phyloP scores from a whole-genome alignment of 1,284 basidiomycete genomes.

The Malassezia furfur region DNA sequence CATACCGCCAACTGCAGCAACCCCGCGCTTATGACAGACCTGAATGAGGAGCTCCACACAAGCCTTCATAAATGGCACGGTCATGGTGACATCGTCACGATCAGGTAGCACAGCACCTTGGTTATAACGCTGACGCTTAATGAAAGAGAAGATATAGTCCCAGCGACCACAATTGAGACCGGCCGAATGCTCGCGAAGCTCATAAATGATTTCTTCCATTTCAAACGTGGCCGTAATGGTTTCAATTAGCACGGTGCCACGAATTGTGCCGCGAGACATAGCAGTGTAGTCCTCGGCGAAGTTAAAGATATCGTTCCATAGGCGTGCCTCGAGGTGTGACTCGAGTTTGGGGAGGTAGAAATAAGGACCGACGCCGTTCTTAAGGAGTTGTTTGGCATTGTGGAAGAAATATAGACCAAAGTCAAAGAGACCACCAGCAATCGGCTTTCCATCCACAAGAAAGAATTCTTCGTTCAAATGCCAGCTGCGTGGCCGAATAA shows the following conservation, averaged over 20 bases:
- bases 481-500: slow-evolving; percentile 67
- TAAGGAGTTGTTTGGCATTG: slow-evolving; percentile 67
- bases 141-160: slow-evolving; percentile 77
- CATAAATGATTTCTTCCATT: slow-evolving; percentile 98
- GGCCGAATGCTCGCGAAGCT: slow-evolving; percentile 86
- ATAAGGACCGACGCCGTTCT: slow-evolving; percentile 76
- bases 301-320: slow-evolving; percentile 92
- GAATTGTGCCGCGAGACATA: slow-evolving; percentile 74
- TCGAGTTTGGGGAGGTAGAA: slow-evolving; percentile 99
- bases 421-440: slow-evolving; percentile 91
- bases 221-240: slow-evolving; percentile 96
- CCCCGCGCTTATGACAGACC: slow-evolving; percentile 96
- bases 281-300: slow-evolving; percentile 85
- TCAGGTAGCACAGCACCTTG: slow-evolving; percentile 61
- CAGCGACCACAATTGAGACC: slow-evolving; percentile 97
- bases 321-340: slow-evolving; percentile 66
- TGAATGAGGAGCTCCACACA: slow-evolving; percentile 94
- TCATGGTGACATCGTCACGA: slow-evolving; percentile 94
- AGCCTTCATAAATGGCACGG: slow-evolving; percentile 92
- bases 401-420: slow-evolving; percentile 97
- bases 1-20: slow-evolving; percentile 96
- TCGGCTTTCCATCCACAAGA: slow-evolving; percentile 74
- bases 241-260: slow-evolving; percentile 91
- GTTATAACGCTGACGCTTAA: slow-evolving; percentile 56
- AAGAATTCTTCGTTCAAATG: slow-evolving; percentile 85